phyloP scores from a whole-genome alignment of 1,139 yeast species.

The Debaryomycetaceae sp. region DNA sequence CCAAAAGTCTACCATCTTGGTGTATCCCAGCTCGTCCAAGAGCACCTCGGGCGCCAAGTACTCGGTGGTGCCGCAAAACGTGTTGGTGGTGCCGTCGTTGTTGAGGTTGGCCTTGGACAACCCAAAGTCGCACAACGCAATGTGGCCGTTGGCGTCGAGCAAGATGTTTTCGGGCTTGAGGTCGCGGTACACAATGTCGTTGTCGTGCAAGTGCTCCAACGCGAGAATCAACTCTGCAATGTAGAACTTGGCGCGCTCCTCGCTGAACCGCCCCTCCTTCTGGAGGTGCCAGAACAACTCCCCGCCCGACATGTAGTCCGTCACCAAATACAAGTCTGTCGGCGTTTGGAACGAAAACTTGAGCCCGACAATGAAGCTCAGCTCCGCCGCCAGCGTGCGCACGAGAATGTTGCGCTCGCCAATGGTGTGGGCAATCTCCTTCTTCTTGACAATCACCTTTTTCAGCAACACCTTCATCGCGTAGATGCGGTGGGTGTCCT shows the following conservation, averaged over 20 bases:
- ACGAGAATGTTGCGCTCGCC: constrained; percentile 94
- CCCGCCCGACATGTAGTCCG: constrained; percentile 98
- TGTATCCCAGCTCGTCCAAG: constrained; percentile 78
- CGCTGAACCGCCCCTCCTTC: constrained; percentile 89
- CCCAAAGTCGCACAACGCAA: constrained; percentile 95
- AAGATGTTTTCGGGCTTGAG: constrained; percentile 91
- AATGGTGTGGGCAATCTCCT: constrained; percentile 95
- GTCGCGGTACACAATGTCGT: constrained; percentile 91
- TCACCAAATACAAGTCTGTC: constrained; percentile 82
- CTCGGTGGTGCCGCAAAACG: constrained; percentile 97
- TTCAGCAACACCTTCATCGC: constrained; percentile 97
- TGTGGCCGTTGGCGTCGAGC: constrained; percentile 94
- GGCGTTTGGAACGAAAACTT: constrained; percentile 96
- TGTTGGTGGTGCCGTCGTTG: constrained; percentile 88
- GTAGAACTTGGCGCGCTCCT: constrained; percentile 90
- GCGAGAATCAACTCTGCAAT: constrained; percentile 94
- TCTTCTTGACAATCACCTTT: constrained; percentile 91
- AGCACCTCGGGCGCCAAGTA: constrained; percentile 79
- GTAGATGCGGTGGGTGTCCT: constrained; percentile 82
- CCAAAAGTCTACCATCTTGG: constrained; percentile 88
- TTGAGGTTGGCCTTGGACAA: constrained; percentile 87
- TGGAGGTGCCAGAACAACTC: constrained; percentile 97
- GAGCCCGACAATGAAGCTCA: constrained; percentile 88
- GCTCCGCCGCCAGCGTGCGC: constrained; percentile 77
- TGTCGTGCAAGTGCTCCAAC: constrained; percentile 85